Base-by-base conservation (phyloP, 169 alveolate genomes). In the Ichthyophthirius multifiliis region DNA sequence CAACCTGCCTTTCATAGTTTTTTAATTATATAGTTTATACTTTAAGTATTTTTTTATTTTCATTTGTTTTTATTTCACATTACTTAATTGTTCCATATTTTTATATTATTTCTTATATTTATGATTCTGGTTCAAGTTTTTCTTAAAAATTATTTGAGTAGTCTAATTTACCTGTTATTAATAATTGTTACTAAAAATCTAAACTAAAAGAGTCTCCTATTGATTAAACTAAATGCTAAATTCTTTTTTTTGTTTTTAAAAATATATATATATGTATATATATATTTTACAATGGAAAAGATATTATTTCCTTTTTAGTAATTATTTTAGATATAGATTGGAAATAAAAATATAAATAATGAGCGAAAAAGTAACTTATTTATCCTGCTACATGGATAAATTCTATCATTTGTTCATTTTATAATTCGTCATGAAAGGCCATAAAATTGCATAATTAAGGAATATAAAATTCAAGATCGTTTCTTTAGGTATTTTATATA, bases 381-480 rank as follows among this genome's bases (percentile, higher is more conserved):
- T 78, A 43, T 31, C 84, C 44, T 43, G 67, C 84, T 27, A 64
- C 9, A 43, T 55, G 30, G 43, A 78, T 31, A 27, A 55, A 78
- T n/a, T 78, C 16, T 10, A 78, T 64, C 35, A 78, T 63, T 43
- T 78, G 30, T 31, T 78, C 23, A 43, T 31, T 39, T 39, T 78
- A 43, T 10, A 55, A 55, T 27, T 55, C 71, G 5, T 35, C 44
- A 16, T 64, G 4, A 65, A 64, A 78, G 13, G 73, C 78, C 5
- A 78, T 32, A 18, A 30, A 78, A 34, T 67, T 78, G 10, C 67
- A 63, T 13, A 78, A 46, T 31, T 78, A 35, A 41, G 84, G 84
- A 63, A 78, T 78, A 32, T 78, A 78, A 44, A 64, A 78, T 44
- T 78, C 84, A 9, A 78, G 37, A 78, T 78, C 84, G 32, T 78